Evolutionary conservation across 495 filamentous ascomycete genomes (phyloP), one percentile per base, ranked within the genome.

Genomic region (Penicillium samsonianum): DNA sequence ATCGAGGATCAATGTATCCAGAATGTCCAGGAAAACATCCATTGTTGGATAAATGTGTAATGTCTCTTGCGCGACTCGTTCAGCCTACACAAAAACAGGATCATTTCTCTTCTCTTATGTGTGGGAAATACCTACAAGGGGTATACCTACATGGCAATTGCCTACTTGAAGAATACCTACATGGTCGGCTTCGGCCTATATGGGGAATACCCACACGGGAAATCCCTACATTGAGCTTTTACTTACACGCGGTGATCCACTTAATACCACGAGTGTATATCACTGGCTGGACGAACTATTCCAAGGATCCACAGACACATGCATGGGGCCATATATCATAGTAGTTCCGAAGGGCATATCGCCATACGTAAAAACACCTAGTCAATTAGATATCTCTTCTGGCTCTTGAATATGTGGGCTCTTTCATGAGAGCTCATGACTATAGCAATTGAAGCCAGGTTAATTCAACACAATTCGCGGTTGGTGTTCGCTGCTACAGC

Each of bases 1-100:
- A 69, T 94, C 90, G 65, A 85, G 84, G 42, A 88, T 55, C 67
- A 83, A 86, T 62, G 82, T 89, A 71, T 94, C 90, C 57, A 78
- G 76, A 65, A 89, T 61, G 67, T 91, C 88, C 58, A 94, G 82
- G 20, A 90, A 78, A 71, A 91, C 75, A 76, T 94, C 90, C 90
- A 94, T 94, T 78, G 72, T 47, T 25, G 9, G 41, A 23, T 35
- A 33, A 22, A 14, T 53, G 33, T 6, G 48, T 33, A 16, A 35
- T 37, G 10, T 23, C 12, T 8, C 10, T 50, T 25, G 49, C 14
- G 25, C n/a, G 5, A 22, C 4, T 42, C 14, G 5, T 5, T 19
- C 19, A 8, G 0, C 20, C 2, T 33, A 11, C 16, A 12, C 16
- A 17, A 23, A 5, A 10, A 30, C 5, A 16, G 4, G 10, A 35